Evolutionary conservation across 306 rosid genomes (phyloP), one percentile per base, ranked within the genome.

Genomic region (Cicer arietinum): DNA sequence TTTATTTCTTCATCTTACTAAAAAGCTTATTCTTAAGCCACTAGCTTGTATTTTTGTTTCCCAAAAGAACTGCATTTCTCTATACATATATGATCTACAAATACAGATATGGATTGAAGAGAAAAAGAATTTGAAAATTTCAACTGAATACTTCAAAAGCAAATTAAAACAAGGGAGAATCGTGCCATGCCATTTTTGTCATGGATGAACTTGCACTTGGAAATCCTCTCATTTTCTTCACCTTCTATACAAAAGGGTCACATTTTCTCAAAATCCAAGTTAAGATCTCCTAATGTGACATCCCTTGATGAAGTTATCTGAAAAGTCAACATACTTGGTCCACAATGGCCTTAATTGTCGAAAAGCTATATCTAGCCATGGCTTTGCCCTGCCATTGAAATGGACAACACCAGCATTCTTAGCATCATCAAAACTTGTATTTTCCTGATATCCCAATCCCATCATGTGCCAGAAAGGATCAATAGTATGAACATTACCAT

Each of bases 391-490:
- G 79, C 99, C 99, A 65, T 92, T 95, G 82, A 89, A 95, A 85
- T 95, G 98, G 81, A 95, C 72, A 73, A 95, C 98, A 6, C 96
- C 98, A 3, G 92, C 93, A 67, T 43, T 85, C 86, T 89, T 85
- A 58, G 88, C 97, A 65, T 92, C 91, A 7, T 59, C 82, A 74
- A 83, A 47, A 74, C 89, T 90, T 51, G 96, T 90, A 77, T 86
- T 88, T 69, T 95, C 93, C 69, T 95, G 97, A 80, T 92, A 95
- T 77, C 99, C 98, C 69, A 95, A 85, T 50, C 99, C 98, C 80
- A 92, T 67, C 98, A 92, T 90, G 76, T 95, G 98, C 99, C 99
- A 92, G 75, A 92, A 92, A 37, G 96, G 91, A 79, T 95, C 96
- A 3, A 92, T 95, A n/a, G 78, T 71, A 54, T 85, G 91, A 61